Conservation (phyloP, 2,329 filamentous ascomycete species). For the Hypoxylon sp. region DNA sequence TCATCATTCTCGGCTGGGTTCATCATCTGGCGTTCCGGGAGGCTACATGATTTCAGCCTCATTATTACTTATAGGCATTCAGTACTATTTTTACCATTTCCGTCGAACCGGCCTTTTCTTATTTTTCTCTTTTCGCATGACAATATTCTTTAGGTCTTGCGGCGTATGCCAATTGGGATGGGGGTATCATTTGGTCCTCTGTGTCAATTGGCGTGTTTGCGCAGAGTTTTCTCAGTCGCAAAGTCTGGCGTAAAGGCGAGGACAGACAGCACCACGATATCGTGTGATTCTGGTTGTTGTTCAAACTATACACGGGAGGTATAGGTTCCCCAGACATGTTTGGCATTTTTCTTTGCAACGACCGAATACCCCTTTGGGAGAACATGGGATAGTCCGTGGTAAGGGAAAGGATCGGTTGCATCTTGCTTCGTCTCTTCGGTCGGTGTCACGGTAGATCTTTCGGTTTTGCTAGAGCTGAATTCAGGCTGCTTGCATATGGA, state of each 20-base stretch:
- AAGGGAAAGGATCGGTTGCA: constrained; percentile 29
- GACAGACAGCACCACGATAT: constrained; percentile 41
- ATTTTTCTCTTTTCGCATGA: constrained; percentile 13
- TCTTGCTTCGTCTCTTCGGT: constrained; percentile 24
- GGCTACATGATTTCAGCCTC: constrained; percentile 37
- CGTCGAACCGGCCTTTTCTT: constrained; percentile 26
- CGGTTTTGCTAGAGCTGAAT: constrained; percentile 34
- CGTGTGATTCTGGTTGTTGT: constrained; percentile 28
- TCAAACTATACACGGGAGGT: constrained; percentile 32
- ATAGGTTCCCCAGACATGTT: constrained; percentile 33
- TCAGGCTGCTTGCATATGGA: constrained; percentile 40
- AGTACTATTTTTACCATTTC: constrained; percentile 34
- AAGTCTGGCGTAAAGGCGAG: constrained; percentile 41
- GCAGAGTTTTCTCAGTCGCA: constrained; percentile 35
- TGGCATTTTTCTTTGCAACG: constrained; percentile 32
- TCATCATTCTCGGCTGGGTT: constrained; percentile 31
- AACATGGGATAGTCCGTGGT: constrained; percentile 27
- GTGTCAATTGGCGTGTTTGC: constrained; percentile 44
- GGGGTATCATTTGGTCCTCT: constrained; percentile 30
- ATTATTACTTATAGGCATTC: constrained; percentile 42
- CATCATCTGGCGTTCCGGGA: constrained; percentile 49
- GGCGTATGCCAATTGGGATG: constrained; percentile 32
- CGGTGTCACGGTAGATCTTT: constrained; percentile 39
- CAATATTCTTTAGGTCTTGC: constrained; percentile 27
- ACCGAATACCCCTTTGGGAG: constrained; percentile 39